Evolutionary conservation across 345 rosid genomes (phyloP).

Genomic region (Trapa bicornis): DNA sequence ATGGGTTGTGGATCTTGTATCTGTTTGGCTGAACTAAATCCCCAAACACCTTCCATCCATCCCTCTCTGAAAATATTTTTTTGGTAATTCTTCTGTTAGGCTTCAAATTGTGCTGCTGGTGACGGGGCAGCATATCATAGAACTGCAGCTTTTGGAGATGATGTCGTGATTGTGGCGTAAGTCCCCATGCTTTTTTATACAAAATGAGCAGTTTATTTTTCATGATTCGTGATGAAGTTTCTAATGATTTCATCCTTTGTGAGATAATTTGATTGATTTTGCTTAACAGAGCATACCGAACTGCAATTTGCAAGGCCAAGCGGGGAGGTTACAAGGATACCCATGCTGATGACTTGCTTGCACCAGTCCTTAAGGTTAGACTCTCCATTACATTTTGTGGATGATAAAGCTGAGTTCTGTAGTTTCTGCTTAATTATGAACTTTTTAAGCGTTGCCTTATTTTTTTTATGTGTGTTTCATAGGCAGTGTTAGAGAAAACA

Average conservation of each 20-base stretch:
- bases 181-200: slow-evolving; percentile 14
- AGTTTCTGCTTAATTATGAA: background rate
- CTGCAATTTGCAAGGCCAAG: slow-evolving; percentile 77
- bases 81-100: slow-evolving; percentile 18
- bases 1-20: background rate
- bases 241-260: background rate
- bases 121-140: slow-evolving; percentile 45
- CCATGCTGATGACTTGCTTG: slow-evolving; percentile 69
- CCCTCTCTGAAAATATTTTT: background rate
- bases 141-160: slow-evolving; percentile 69
- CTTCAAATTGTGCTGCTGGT: slow-evolving; percentile 59
- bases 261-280: background rate
- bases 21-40: background rate
- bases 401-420: background rate
- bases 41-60: background rate
- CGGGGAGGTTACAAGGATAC: slow-evolving; percentile 97
- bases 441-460: background rate
- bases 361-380: slow-evolving; percentile 70
- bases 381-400: background rate
- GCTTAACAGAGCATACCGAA: slow-evolving; percentile 61
- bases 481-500: slow-evolving; percentile 71
- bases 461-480: slow-evolving; percentile 1
- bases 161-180: slow-evolving; percentile 86
- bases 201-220: background rate
- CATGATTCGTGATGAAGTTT: background rate